Evolutionary conservation across 192 early-diverging fungal genomes (phyloP), one percentile per base, ranked within the genome.

Genomic region (Kappamyces sp.): DNA sequence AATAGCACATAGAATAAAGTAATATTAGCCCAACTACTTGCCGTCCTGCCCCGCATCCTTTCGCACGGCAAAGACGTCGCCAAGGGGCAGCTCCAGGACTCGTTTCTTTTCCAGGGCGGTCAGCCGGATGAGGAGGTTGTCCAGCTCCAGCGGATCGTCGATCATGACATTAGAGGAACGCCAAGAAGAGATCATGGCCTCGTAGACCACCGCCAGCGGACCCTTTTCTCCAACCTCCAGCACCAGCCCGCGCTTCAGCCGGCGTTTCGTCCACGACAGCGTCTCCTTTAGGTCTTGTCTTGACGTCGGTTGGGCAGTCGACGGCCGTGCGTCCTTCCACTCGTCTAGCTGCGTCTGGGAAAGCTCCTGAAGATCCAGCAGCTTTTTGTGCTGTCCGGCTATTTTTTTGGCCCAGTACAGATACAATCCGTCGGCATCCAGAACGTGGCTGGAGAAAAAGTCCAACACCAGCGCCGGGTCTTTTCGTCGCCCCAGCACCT

Each of bases 401-500:
- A 53, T 53, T 13, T n/a, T 40, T 53, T 15, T 53, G 3, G 51
- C 38, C 51, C 51, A 53, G 23, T 53, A 40, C 23, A 53, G 41
- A 33, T 53, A 40, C 9, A 53, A 15, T 3, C n/a, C 12, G n/a
- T 36, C 38, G 10, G 51, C 12, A 7, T 40, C 38, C 31, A 53
- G 13, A 12, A 53, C 51, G 41, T 12, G 31, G 3, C 41, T 10
- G 3, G 10, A 40, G 41, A 53, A 53, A 40, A 53, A 53, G 0
- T 8, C n/a, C 13, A 40, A 40, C 38, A 53, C 41, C 51, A 53
- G 41, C 9, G 38, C 23, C 4, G 10, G 12, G 51, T 53, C 51
- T 7, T 53, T 36, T 4, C 38, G 41, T 32, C 41, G 38, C 38
- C 51, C 51, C 38, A 40, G 41, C 7, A 53, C 12, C 12, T 53